A percentile compares a stretch with the other conserved stretches of the same genome.
These are phyloP conservation scores for Durio zibethinus DNA, from an alignment of 345 rosid species.

Conservation along the genomic window DNA sequence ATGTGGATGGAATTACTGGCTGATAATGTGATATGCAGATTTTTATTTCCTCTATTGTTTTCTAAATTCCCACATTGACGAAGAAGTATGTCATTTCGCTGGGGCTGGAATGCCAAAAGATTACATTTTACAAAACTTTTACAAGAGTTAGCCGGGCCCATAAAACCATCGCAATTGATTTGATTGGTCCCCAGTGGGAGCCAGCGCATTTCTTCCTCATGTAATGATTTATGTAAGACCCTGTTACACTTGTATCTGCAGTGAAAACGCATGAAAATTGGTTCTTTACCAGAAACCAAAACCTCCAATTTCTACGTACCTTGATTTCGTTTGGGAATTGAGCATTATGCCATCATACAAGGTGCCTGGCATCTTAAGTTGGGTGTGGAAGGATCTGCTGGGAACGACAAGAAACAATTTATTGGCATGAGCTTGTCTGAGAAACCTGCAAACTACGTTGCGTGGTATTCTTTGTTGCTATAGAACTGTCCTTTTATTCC, in stretches of 20 bases:
- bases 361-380: not conserved
- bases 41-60: not conserved
- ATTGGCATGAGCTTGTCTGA: not conserved
- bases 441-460: not conserved
- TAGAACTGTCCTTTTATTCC: not conserved
- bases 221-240: not conserved
- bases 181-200: conserved; percentile 4
- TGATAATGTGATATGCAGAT: not conserved
- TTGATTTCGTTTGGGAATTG: not conserved
- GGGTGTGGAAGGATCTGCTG: not conserved
- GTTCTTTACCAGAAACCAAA: not conserved
- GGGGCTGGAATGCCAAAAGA: conserved; percentile 1
- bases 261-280: not conserved
- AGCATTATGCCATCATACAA: not conserved
- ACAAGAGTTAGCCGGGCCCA: not conserved
- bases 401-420: not conserved
- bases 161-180: not conserved
- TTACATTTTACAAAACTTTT: not conserved
- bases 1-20: conserved; percentile 30
- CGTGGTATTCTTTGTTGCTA: not conserved
- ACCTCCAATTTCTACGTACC: not conserved
- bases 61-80: not conserved
- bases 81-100: not conserved
- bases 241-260: not conserved
- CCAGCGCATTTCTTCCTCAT: not conserved